phyloP scores from a whole-genome alignment of 2,329 filamentous ascomycete species.

The Penicillium sp. region DNA sequence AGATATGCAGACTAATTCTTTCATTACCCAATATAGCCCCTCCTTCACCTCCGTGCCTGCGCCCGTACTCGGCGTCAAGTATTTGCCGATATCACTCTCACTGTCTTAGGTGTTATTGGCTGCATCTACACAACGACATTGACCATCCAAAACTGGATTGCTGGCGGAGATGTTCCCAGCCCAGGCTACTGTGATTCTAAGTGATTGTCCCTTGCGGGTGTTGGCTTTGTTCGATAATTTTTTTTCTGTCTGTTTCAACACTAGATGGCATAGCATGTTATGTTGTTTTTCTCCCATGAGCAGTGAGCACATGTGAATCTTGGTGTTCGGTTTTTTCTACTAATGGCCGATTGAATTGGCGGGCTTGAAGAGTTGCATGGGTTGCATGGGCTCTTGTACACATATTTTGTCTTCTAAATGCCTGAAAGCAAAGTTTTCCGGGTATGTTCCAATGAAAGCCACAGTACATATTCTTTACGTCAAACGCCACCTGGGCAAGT shows the following conservation, averaged over 20 bases:
- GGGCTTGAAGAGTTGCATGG: neutral
- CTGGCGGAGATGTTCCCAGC: conserved; percentile 52
- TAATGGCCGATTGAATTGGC: conserved; percentile 10
- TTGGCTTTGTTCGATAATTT: neutral
- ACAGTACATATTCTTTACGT: neutral
- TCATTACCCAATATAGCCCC: conserved; percentile 58
- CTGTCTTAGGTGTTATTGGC: conserved; percentile 77
- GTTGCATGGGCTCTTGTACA: conserved; percentile 12
- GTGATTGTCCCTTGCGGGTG: conserved; percentile 1
- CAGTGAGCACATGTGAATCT: conserved; percentile 4
- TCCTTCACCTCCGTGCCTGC: conserved; percentile 84
- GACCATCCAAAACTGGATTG: conserved; percentile 84
- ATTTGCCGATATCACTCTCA: conserved; percentile 71
- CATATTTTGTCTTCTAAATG: conserved; percentile 5
- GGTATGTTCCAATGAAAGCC: neutral
- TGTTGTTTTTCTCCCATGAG: conserved; percentile 10
- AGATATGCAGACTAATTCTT: conserved; percentile 3
- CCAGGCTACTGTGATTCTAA: conserved; percentile 65
- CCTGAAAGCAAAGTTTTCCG: neutral
- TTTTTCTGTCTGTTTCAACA: conserved; percentile 3
- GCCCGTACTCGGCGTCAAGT: conserved; percentile 69
- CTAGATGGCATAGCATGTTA: conserved; percentile 18
- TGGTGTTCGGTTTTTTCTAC: conserved; percentile 8
- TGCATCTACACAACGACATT: conserved; percentile 91
- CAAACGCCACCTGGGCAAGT: neutral